Evolutionary conservation across 1,139 yeast species (phyloP).

Genomic region (Yamadazyma diospyri): DNA sequence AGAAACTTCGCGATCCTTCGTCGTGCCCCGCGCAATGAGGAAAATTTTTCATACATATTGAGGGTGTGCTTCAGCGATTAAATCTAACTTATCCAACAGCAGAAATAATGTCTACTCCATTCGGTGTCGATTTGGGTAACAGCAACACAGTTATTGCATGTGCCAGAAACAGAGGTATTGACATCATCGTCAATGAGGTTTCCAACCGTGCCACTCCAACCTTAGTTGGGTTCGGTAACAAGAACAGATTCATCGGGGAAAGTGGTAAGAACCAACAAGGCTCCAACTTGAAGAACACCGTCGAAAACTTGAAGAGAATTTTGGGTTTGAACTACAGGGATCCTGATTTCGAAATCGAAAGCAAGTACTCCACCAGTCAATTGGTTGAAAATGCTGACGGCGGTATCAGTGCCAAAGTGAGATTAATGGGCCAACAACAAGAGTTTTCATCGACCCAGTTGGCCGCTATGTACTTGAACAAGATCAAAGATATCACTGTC

Average conservation of each 20-base stretch:
- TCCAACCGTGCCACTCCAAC: conserved; percentile 97
- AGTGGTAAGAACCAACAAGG: conserved; percentile 94
- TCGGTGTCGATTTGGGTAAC: conserved; percentile 98
- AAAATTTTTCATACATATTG: conserved; percentile 5
- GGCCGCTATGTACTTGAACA: conserved; percentile 91
- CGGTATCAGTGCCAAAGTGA: conserved; percentile 79
- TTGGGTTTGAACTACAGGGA: conserved; percentile 75
- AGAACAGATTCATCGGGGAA: conserved; percentile 92
- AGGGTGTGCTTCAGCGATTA: background rate
- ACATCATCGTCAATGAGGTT: conserved; percentile 95
- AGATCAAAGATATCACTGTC: conserved; percentile 75
- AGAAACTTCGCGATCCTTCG: background rate
- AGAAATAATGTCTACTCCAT: conserved; percentile 64
- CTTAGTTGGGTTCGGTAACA: conserved; percentile 86
- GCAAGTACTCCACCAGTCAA: conserved; percentile 67
- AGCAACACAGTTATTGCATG: conserved; percentile 91
- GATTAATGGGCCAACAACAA: conserved; percentile 74
- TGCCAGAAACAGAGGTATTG: conserved; percentile 98
- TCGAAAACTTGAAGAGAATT: conserved; percentile 88
- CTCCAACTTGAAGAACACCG: conserved; percentile 93
- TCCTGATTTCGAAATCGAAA: conserved; percentile 75
- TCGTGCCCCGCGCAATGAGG: conserved; percentile 5
- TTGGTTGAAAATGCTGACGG: conserved; percentile 70
- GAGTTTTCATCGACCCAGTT: conserved; percentile 86
- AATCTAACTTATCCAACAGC: background rate